A percentile compares a stretch with the other conserved stretches of the same genome.
Evolutionary conservation across 257 asterid species (phyloP).

Genomic region (Primulina eburnea): DNA sequence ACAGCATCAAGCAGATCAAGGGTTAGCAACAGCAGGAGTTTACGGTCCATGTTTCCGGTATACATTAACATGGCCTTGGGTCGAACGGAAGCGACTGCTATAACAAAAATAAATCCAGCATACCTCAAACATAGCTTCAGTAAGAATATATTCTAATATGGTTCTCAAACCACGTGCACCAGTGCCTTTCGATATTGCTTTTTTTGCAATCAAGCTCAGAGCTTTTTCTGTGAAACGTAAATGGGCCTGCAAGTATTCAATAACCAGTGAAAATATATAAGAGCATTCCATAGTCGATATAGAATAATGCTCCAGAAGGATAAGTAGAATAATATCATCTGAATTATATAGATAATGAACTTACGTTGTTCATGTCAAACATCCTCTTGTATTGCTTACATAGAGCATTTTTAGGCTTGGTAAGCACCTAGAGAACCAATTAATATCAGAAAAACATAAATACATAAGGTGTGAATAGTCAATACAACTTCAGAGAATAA

Average conservation of each 20-base stretch:
- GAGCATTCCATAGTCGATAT: constrained; percentile 9
- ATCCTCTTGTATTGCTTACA: constrained; percentile 89
- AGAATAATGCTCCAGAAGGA: not conserved
- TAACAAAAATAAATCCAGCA: constrained; percentile 9
- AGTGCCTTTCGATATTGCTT: constrained; percentile 71
- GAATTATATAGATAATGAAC: constrained; percentile 26
- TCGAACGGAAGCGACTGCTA: not conserved
- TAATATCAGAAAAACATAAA: constrained; percentile 4
- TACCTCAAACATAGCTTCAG: constrained; percentile 97
- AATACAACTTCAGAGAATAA: no score
- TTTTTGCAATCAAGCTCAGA: constrained; percentile 67
- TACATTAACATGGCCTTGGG: not conserved
- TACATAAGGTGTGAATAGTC: no score
- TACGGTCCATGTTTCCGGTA: constrained; percentile 2
- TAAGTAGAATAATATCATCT: not conserved
- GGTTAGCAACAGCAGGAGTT: constrained; percentile 3
- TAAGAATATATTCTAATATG: constrained; percentile 73
- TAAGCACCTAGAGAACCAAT: constrained; percentile 61
- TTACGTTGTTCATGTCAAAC: constrained; percentile 77
- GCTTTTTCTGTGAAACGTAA: constrained; percentile 65
- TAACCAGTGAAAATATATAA: constrained; percentile 17
- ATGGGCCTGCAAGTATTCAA: constrained; percentile 46
- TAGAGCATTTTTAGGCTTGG: constrained; percentile 83
- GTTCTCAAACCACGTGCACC: constrained; percentile 98
- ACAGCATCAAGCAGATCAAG: no score